Conservation (phyloP, 2,329 filamentous ascomycete species). For the Myriangium duriaei region DNA sequence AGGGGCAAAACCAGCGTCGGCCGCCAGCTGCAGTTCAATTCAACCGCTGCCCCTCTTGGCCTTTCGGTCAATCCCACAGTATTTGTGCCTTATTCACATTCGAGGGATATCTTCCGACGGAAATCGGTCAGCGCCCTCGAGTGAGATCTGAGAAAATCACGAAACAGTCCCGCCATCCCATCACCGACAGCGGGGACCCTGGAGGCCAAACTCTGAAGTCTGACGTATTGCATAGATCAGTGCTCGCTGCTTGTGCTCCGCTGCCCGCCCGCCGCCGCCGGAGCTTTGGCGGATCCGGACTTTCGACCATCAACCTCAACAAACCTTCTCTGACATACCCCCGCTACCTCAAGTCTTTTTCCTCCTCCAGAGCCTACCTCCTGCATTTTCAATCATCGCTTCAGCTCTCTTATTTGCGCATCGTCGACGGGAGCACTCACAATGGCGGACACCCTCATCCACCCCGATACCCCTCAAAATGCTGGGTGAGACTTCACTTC, state of each 20-base stretch:
- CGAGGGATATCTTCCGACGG: no score
- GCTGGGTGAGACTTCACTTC: constrained; percentile 29
- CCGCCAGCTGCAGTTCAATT: no score
- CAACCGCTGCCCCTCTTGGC: no score
- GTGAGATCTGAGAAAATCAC: no score
- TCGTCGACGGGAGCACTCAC: constrained; percentile 5
- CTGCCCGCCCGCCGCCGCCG: background rate
- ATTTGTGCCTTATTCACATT: no score
- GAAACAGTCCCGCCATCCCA: no score
- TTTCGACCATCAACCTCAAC: constrained; percentile 5
- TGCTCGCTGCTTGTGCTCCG: background rate
- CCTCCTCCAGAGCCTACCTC: constrained; percentile 4
- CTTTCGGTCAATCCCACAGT: no score
- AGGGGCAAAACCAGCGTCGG: no score
- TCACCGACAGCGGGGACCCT: no score
- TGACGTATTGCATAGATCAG: background rate
- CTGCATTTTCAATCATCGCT: background rate
- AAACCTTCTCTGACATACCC: constrained; percentile 4
- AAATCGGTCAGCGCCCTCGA: no score
- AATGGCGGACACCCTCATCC: constrained; percentile 38
- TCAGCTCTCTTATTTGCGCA: background rate
- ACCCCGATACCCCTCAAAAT: constrained; percentile 32
- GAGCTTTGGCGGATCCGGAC: constrained; percentile 6
- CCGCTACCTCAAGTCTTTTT: background rate
- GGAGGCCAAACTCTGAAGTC: no score